A percentile compares a stretch with the other conserved stretches of the same genome.
These are phyloP conservation scores for Paratinospora sagittata DNA, from an alignment of 164 flowering plant species.

Conservation along the genomic window DNA sequence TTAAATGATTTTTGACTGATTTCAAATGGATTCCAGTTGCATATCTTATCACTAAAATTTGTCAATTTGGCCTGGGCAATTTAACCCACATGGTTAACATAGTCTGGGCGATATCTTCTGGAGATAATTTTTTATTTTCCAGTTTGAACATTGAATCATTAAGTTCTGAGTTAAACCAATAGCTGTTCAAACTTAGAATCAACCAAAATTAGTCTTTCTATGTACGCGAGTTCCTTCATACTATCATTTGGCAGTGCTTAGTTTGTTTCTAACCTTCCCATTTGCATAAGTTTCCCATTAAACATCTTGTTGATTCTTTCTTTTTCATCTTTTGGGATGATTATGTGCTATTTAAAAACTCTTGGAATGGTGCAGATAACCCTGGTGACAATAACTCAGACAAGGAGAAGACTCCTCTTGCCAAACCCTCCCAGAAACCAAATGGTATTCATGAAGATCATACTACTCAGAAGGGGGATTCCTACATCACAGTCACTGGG, in stretches of 20 bases:
- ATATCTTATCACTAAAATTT: neutral
- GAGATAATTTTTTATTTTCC: neutral
- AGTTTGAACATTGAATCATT: neutral
- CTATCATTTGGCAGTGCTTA: neutral
- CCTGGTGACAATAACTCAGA: constrained; percentile 36
- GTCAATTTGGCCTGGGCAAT: neutral
- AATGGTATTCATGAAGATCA: constrained; percentile 50
- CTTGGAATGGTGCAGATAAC: constrained; percentile 30
- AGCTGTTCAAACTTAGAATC: neutral
- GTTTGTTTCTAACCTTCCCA: neutral
- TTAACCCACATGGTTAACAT: too few species aligned
- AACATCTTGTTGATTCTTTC: neutral
- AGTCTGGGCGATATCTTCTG: too few species aligned
- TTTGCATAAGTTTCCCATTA: neutral
- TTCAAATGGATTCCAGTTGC: neutral
- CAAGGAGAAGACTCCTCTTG: constrained; percentile 26
- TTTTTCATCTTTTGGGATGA: neutral
- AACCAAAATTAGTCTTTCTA: neutral
- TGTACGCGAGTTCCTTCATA: neutral
- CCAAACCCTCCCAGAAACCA: constrained; percentile 35
- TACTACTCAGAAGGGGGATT: constrained; percentile 40
- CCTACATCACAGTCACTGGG: constrained; percentile 55
- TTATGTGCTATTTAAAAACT: constrained; percentile 3
- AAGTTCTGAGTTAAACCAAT: neutral
- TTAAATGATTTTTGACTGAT: neutral